Percentiles rank a stretch among this genome's conserved stretches.
Evolutionary conservation across 2,329 filamentous ascomycete species (phyloP).

Genomic region (Lizonia empirigonia): DNA sequence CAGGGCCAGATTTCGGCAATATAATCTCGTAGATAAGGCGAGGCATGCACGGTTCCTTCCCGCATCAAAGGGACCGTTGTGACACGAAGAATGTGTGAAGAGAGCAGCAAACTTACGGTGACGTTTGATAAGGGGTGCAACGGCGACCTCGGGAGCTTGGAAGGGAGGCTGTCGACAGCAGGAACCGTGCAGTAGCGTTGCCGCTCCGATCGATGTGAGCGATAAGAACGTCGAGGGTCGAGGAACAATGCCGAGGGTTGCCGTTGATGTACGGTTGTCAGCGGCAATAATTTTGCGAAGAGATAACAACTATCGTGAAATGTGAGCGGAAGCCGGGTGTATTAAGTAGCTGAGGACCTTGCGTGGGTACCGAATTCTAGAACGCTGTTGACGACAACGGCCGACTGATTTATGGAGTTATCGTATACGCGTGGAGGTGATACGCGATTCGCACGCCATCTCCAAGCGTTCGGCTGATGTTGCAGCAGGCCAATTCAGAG

Average conservation of each 20-base stretch:
- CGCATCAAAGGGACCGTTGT: conserved; percentile 10
- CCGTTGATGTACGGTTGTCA: conserved; percentile 35
- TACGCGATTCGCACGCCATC: conserved; percentile 46
- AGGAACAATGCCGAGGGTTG: conserved; percentile 41
- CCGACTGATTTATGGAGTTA: conserved; percentile 30
- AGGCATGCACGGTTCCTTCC: conserved; percentile 16
- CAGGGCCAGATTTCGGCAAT: conserved; percentile 35
- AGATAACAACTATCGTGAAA: conserved; percentile 19
- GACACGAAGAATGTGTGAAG: conserved; percentile 21
- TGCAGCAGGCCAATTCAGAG: conserved; percentile 15
- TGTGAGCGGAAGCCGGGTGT: conserved; percentile 20
- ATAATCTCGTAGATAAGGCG: conserved; percentile 18
- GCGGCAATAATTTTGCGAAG: conserved; percentile 31
- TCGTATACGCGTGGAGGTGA: conserved; percentile 34
- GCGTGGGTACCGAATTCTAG: conserved; percentile 31
- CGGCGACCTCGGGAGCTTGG: conserved; percentile 26
- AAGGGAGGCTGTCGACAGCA: conserved; percentile 20
- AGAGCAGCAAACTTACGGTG: conserved; percentile 32
- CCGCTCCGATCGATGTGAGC: conserved; percentile 21
- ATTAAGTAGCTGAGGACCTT: conserved; percentile 32
- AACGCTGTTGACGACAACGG: conserved; percentile 34
- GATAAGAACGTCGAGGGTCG: conserved; percentile 32
- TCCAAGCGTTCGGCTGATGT: conserved; percentile 28
- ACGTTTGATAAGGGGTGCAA: conserved; percentile 25
- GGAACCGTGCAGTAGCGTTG: conserved; percentile 14